Conservation (phyloP, 2,329 filamentous ascomycete species). For the Chaetomiaceae sp. region DNA sequence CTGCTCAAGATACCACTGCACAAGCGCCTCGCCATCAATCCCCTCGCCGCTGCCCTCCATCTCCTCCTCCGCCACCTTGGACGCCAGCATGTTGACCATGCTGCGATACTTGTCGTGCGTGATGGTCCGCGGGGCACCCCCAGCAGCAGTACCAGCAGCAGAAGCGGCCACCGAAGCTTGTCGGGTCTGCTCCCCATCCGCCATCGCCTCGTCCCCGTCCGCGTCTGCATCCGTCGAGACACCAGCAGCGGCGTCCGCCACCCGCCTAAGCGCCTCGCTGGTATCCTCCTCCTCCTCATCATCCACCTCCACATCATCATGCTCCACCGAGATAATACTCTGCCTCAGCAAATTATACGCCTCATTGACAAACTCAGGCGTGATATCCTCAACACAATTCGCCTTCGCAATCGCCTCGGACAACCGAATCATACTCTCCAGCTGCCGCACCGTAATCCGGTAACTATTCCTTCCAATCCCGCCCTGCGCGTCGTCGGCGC, state of each 20-base stretch:
- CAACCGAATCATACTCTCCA: constrained; percentile 92
- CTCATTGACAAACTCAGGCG: constrained; percentile 79
- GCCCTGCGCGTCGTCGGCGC: constrained; percentile 88
- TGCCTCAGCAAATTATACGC: constrained; percentile 87
- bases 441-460: constrained; percentile 91
- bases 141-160: background rate
- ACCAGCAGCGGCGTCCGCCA: constrained; percentile 47
- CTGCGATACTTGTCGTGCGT: constrained; percentile 92
- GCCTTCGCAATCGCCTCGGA: constrained; percentile 98
- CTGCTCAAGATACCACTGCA: constrained; percentile 89
- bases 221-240: constrained; percentile 46
- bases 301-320: constrained; percentile 93
- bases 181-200: constrained; percentile 33
- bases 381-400: constrained; percentile 90
- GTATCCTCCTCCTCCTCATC: constrained; percentile 64
- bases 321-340: constrained; percentile 96
- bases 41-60: constrained; percentile 67
- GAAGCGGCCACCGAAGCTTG: constrained; percentile 25
- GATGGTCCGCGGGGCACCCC: constrained; percentile 70
- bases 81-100: constrained; percentile 82
- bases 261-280: constrained; percentile 43
- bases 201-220: constrained; percentile 39
- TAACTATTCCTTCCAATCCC: constrained; percentile 94
- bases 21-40: constrained; percentile 73
- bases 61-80: constrained; percentile 81